Evolutionary conservation across 2,329 filamentous ascomycete genomes (phyloP).

Genomic region (Aspergillus aculeatus): DNA sequence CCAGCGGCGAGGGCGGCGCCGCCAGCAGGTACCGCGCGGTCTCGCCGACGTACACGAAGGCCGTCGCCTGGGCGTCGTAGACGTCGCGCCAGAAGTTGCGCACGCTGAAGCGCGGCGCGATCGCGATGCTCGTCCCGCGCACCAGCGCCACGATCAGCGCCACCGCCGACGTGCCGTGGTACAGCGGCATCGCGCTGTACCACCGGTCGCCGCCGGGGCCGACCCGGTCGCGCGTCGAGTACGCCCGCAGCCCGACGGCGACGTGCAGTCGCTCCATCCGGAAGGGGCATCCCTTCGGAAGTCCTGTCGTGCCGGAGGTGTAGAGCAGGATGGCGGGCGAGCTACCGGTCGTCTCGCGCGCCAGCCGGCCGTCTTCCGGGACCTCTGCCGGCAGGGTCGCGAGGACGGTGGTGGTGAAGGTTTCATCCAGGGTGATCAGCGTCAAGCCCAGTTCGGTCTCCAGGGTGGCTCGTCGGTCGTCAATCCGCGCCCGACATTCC

Average conservation of each 20-base stretch:
- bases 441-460: slow-evolving; percentile 59
- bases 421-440: slow-evolving; percentile 54
- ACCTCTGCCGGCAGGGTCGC: slow-evolving; percentile 46
- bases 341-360: slow-evolving; percentile 50
- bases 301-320: slow-evolving; percentile 72
- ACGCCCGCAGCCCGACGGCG: slow-evolving; percentile 35
- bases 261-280: slow-evolving; percentile 51
- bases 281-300: slow-evolving; percentile 69
- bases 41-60: slow-evolving; percentile 76
- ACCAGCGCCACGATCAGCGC: slow-evolving; percentile 57
- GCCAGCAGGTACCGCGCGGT: slow-evolving; percentile 72
- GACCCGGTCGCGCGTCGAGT: slow-evolving; percentile 28
- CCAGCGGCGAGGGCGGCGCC: slow-evolving; percentile 53
- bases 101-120: slow-evolving; percentile 59
- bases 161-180: slow-evolving; percentile 72
- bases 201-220: slow-evolving; percentile 55
- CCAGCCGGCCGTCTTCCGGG: slow-evolving; percentile 52
- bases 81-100: slow-evolving; percentile 71
- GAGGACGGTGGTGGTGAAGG: slow-evolving; percentile 48
- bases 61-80: slow-evolving; percentile 64
- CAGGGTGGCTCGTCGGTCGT: slow-evolving; percentile 50
- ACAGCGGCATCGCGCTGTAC: slow-evolving; percentile 76
- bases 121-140: slow-evolving; percentile 45
- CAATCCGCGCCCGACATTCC: slow-evolving; percentile 57
- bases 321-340: slow-evolving; percentile 68